Percentiles rank a stretch among this genome's conserved stretches.
phyloP scores from a whole-genome alignment of 140 eudicot genomes.

The Anethum foeniculum region DNA sequence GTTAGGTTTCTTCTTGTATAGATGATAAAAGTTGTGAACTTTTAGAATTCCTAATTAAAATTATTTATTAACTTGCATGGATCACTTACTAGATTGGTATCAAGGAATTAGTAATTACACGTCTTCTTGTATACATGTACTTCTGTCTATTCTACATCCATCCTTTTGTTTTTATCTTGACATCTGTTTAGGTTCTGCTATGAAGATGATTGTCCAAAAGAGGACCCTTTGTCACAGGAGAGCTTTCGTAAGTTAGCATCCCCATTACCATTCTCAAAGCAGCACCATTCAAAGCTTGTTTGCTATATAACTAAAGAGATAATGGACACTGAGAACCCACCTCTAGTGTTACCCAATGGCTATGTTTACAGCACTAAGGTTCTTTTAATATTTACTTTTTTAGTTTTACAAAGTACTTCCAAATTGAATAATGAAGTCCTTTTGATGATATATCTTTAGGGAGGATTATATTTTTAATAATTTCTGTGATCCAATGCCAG shows the following conservation, averaged over 20 bases:
- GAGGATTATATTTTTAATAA: neutral
- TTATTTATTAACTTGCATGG: neutral
- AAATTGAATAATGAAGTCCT: neutral
- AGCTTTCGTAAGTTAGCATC: slow-evolving; percentile 78
- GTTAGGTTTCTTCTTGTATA: neutral
- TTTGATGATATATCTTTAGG: neutral
- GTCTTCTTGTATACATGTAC: neutral
- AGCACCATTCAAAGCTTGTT: slow-evolving; percentile 97
- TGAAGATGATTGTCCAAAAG: slow-evolving; percentile 82
- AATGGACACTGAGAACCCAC: slow-evolving; percentile 99
- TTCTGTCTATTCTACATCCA: neutral
- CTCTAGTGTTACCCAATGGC: slow-evolving; percentile 93
- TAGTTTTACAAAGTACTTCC: neutral
- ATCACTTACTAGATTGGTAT: neutral
- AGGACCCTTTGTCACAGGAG: slow-evolving; percentile 92
- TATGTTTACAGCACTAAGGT: slow-evolving; percentile 98
- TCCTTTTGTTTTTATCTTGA: slow-evolving; percentile 35
- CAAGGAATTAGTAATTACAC: neutral
- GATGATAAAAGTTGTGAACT: neutral
- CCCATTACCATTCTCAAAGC: slow-evolving; percentile 94
- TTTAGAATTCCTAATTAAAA: neutral
- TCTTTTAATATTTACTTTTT: neutral
- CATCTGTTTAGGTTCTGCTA: slow-evolving; percentile 63
- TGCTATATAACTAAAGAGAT: slow-evolving; percentile 89
- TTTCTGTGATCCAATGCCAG: slow-evolving; percentile 27